A percentile compares a stretch with the other conserved stretches of the same genome.
Evolutionary conservation across 73 alveolate genomes (phyloP).

Genomic region (Paramecium primaurelia): DNA sequence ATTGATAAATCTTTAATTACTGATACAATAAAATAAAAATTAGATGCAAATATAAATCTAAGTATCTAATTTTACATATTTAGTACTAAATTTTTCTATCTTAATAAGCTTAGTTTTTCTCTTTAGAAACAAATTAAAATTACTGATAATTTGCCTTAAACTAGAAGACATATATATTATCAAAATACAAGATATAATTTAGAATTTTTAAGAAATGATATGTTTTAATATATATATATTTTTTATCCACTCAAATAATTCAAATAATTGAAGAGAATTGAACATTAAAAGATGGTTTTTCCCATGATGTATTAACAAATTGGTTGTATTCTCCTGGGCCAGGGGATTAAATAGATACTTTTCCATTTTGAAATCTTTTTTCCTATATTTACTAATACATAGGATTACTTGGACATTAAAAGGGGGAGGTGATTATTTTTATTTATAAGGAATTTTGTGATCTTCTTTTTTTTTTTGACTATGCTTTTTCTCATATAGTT

Average conservation of each 20-base stretch:
- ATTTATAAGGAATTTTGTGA: background rate
- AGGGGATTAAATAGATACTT: background rate
- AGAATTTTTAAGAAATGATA: constrained; percentile 11
- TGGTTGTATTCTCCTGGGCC: constrained; percentile 56
- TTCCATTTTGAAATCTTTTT: constrained; percentile 35
- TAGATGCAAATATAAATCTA: background rate
- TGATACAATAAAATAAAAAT: background rate
- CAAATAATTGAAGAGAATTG: constrained; percentile 31
- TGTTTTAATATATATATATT: background rate
- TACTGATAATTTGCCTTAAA: background rate
- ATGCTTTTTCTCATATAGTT: background rate
- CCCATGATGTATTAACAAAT: constrained; percentile 3
- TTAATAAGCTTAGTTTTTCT: background rate
- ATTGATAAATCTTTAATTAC: background rate
- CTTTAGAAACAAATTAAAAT: background rate
- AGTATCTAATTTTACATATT: background rate
- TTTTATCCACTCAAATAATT: background rate
- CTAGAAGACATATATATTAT: background rate
- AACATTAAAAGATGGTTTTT: constrained; percentile 49
- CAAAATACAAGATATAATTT: background rate
- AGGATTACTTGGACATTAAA: background rate
- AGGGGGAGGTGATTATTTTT: background rate
- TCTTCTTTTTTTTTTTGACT: background rate
- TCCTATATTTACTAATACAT: background rate
- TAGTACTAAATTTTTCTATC: background rate